phyloP scores from a whole-genome alignment of 2,329 filamentous ascomycete species.

The Neofusicoccum sp. region DNA sequence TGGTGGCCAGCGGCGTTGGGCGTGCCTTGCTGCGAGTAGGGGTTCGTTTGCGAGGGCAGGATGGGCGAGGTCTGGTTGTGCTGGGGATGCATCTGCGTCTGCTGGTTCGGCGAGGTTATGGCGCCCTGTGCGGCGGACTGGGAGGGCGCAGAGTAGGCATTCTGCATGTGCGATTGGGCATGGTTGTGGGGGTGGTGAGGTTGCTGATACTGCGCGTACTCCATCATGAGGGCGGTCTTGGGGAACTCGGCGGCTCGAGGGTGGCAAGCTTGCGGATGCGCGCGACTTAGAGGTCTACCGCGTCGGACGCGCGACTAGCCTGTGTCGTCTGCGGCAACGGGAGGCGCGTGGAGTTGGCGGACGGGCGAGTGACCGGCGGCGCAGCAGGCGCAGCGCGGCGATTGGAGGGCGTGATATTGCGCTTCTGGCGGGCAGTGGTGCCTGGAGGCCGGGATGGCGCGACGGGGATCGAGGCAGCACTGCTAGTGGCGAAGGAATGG shows the following conservation, averaged over 20 bases:
- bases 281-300: conserved; percentile 27
- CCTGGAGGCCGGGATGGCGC: conserved; percentile 31
- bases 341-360: conserved; percentile 26
- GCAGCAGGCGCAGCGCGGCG: conserved; percentile 25
- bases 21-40: conserved; percentile 64
- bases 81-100: conserved; percentile 64
- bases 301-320: conserved; percentile 38
- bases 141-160: conserved; percentile 35
- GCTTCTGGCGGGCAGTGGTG: conserved; percentile 18
- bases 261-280: background rate
- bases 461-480: conserved; percentile 29
- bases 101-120: conserved; percentile 72
- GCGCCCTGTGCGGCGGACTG: conserved; percentile 40
- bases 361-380: conserved; percentile 24
- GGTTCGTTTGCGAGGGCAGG: conserved; percentile 68
- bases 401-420: conserved; percentile 29
- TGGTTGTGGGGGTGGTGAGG: conserved; percentile 48
- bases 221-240: conserved; percentile 40
- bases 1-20: conserved; percentile 61
- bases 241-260: background rate
- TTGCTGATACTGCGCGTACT: conserved; percentile 53
- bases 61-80: conserved; percentile 76
- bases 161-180: conserved; percentile 44
- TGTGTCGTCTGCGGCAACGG: conserved; percentile 28
- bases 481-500: conserved; percentile 35